These are phyloP conservation scores for Coffea canephora DNA, from an alignment of 257 asterid species.

Conservation along the genomic window DNA sequence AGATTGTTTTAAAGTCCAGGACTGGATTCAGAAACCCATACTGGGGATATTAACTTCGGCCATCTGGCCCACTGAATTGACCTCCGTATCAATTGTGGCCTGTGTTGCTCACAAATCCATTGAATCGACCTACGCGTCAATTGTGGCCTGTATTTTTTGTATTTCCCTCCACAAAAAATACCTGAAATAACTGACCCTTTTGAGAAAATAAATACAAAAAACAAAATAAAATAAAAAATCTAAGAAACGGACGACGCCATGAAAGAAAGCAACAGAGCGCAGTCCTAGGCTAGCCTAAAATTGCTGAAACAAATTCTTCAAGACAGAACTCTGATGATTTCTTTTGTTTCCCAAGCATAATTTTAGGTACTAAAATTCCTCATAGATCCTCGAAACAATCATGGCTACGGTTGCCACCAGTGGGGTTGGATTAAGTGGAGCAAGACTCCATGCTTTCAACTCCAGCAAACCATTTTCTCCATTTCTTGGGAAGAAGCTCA, in stretches of 20 bases:
- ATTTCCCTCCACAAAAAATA: constrained; percentile 66
- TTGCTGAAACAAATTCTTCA: not conserved
- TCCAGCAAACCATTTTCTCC: constrained; percentile 49
- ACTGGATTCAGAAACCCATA: not conserved
- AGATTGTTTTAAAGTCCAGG: not conserved
- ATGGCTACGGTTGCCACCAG: constrained; percentile 68
- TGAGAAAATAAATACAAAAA: not conserved
- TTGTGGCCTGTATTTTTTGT: constrained; percentile 41
- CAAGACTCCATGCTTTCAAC: constrained; percentile 41
- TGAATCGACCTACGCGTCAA: constrained; percentile 17
- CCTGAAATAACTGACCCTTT: constrained; percentile 45
- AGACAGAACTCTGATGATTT: constrained; percentile 23
- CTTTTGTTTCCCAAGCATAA: constrained; percentile 10
- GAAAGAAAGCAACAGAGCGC: not conserved
- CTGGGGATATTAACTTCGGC: not conserved
- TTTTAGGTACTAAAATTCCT: not conserved
- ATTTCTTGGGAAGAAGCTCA: constrained; percentile 61
- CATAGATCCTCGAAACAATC: not conserved
- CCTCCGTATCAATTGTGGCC: too few relatives aligned
- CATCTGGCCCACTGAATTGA: constrained; percentile 4
- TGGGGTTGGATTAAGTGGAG: constrained; percentile 57
- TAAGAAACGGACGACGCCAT: constrained; percentile 4
- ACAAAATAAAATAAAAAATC: not conserved
- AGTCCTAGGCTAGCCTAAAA: not conserved
- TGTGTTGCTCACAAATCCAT: too few relatives aligned